phyloP scores from a whole-genome alignment of 2,329 filamentous ascomycete species.

The Nemania diffusa region DNA sequence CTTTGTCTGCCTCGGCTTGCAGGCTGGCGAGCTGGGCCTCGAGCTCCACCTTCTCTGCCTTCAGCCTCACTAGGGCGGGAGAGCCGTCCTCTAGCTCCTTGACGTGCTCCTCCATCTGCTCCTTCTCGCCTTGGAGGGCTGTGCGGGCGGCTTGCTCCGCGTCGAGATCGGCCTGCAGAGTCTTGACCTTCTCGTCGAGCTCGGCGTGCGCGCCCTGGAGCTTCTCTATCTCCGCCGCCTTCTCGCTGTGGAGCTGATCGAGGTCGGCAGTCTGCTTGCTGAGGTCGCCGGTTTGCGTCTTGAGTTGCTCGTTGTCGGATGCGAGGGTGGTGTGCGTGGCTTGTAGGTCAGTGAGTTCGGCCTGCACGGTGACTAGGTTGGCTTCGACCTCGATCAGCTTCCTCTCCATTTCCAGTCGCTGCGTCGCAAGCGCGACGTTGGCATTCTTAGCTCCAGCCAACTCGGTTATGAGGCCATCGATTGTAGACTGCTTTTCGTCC shows the following conservation, averaged over 20 bases:
- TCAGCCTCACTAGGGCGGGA: slow-evolving; percentile 37
- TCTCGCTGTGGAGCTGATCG: slow-evolving; percentile 41
- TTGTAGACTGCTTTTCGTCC: slow-evolving; percentile 43
- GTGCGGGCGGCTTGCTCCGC: slow-evolving; percentile 41
- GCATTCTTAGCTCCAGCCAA: slow-evolving; percentile 46
- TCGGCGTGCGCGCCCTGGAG: slow-evolving; percentile 43
- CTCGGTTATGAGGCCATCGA: slow-evolving; percentile 44
- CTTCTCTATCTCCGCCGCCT: slow-evolving; percentile 31
- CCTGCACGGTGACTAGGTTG: slow-evolving; percentile 40
- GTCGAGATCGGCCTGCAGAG: slow-evolving; percentile 44
- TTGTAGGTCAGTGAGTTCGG: slow-evolving; percentile 40
- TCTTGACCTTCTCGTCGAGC: slow-evolving; percentile 42
- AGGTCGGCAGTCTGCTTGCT: slow-evolving; percentile 42
- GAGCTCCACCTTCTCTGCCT: slow-evolving; percentile 43
- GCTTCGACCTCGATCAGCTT: slow-evolving; percentile 38
- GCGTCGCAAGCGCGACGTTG: slow-evolving; percentile 45
- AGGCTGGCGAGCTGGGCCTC: slow-evolving; percentile 34
- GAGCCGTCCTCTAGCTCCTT: slow-evolving; percentile 43
- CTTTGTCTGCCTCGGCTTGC: slow-evolving; percentile 35
- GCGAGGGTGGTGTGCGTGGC: slow-evolving; percentile 41
- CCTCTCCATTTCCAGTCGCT: slow-evolving; percentile 41
- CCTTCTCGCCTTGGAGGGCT: slow-evolving; percentile 40
- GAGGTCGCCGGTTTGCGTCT: slow-evolving; percentile 41
- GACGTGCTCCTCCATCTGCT: slow-evolving; percentile 39
- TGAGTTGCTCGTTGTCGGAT: slow-evolving; percentile 43